phyloP scores from a whole-genome alignment of 2,329 filamentous ascomycete species.

The Stemphylium lycopersici region DNA sequence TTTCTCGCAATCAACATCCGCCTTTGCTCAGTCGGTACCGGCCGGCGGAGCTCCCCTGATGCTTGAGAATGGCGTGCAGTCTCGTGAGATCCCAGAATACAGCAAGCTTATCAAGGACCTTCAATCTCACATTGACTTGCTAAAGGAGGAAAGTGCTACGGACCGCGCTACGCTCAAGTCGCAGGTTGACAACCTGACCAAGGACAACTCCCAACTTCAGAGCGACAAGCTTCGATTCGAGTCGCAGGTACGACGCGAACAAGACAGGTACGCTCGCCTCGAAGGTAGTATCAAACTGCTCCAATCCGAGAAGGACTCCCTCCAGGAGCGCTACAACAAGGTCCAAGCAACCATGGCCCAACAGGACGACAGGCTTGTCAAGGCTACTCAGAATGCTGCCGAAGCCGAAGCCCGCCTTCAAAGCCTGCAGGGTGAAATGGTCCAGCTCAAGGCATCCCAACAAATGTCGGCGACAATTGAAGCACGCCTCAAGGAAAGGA shows the following conservation, averaged over 20 bases:
- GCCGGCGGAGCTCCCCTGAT: slow-evolving; percentile 6
- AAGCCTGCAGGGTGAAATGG: slow-evolving; percentile 85
- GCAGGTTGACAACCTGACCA: slow-evolving; percentile 80
- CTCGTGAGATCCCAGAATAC: slow-evolving; percentile 69
- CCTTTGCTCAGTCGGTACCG: slow-evolving; percentile 31
- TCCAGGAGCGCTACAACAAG: slow-evolving; percentile 80
- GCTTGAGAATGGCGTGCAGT: slow-evolving; percentile 54
- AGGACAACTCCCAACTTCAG: slow-evolving; percentile 82
- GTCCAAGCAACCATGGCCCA: slow-evolving; percentile 84
- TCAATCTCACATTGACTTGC: slow-evolving; percentile 87
- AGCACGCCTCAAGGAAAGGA: slow-evolving; percentile 84
- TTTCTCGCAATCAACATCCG: slow-evolving; percentile 21
- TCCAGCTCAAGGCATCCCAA: slow-evolving; percentile 94
- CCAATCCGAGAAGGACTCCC: slow-evolving; percentile 81
- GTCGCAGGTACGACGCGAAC: slow-evolving; percentile 81
- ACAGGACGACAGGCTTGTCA: slow-evolving; percentile 87
- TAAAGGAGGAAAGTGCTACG: slow-evolving; percentile 81
- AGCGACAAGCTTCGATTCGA: slow-evolving; percentile 79
- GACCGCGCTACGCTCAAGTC: slow-evolving; percentile 83
- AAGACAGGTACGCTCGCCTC: slow-evolving; percentile 86
- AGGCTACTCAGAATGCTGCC: slow-evolving; percentile 90
- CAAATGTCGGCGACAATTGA: slow-evolving; percentile 94
- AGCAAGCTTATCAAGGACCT: slow-evolving; percentile 82
- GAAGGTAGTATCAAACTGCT: slow-evolving; percentile 85
- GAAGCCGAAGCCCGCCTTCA: slow-evolving; percentile 83